Evolutionary conservation across 345 rosid genomes (phyloP).

Genomic region (Dovyalis caffra): DNA sequence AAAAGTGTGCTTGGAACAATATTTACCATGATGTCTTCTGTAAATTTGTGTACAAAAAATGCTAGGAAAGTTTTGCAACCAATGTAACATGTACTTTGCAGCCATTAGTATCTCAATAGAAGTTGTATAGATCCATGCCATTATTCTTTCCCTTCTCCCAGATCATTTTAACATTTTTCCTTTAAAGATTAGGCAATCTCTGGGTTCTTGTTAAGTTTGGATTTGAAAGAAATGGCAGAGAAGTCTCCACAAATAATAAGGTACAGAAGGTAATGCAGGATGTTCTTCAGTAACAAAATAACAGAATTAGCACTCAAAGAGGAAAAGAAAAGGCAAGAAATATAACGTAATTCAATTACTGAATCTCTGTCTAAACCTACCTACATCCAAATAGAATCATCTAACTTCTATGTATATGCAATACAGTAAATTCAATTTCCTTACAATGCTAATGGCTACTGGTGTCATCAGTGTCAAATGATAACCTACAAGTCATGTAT

Average conservation of each 20-base stretch:
- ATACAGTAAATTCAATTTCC: background rate
- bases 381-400: background rate
- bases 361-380: background rate
- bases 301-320: no score
- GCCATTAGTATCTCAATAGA: conserved; percentile 30
- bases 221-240: background rate
- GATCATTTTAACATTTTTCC: background rate
- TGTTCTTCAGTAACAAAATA: no score
- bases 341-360: no score
- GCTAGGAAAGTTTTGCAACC: conserved; percentile 64
- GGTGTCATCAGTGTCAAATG: background rate
- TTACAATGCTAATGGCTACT: background rate
- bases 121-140: conserved; percentile 27
- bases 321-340: no score
- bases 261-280: background rate
- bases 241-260: background rate
- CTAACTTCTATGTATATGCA: background rate
- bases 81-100: conserved; percentile 27
- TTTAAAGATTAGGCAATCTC: background rate
- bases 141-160: conserved; percentile 3
- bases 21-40: conserved; percentile 43
- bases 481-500: no score
- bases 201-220: background rate
- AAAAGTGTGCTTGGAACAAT: conserved; percentile 66
- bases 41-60: conserved; percentile 43